Evolutionary conservation across 495 filamentous ascomycete species (phyloP), one percentile per base, ranked within the genome.

Genomic region (Aspergillus incahuasiensis): DNA sequence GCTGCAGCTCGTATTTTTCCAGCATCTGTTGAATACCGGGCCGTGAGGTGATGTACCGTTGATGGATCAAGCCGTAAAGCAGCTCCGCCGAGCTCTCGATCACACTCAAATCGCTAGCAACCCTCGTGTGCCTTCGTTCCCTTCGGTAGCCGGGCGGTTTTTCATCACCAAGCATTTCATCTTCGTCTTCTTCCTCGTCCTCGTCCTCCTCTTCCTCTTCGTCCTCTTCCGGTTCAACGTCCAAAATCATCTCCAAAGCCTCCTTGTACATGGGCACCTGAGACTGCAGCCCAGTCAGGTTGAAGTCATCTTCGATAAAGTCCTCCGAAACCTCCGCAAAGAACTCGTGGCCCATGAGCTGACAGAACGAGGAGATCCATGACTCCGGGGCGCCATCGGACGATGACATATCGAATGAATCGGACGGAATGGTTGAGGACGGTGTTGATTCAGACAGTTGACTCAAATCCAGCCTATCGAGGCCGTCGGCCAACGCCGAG

Each of bases 231-330:
- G 94, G 92, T 64, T 98, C 94, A 44, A 98, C 95, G 61, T 98
- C 94, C 38, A 98, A 80, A 58, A 98, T 97, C 94, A 98, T 97
- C 81, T 98, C 83, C 52, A 86, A 67, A 0, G 94, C 94, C 74
- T 98, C 94, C 70, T 97, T 98, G 68, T 98, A 98, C 92, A 96
- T 97, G 52, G 91, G 89, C 48, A 98, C 94, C 74, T 97, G 91
- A 32, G 83, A 88, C 73, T 95, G 90, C 57, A 98, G 79, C 20
- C 94, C 94, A 4, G 94, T 98, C 51, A 98, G 79, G 74, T 98
- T 98, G 77, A 98, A 98, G 68, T 98, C 94, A 84, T 98, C 94
- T 71, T 98, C 94, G 63, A 98, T 97, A 68, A 98, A 98, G 57
- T 98, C 94, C 73, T 98, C 94, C 19, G 90, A 91, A 40, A 98